Evolutionary conservation across 805 yeast species (phyloP), one percentile per base, ranked within the genome.

Genomic region (Starmera amethionina): DNA sequence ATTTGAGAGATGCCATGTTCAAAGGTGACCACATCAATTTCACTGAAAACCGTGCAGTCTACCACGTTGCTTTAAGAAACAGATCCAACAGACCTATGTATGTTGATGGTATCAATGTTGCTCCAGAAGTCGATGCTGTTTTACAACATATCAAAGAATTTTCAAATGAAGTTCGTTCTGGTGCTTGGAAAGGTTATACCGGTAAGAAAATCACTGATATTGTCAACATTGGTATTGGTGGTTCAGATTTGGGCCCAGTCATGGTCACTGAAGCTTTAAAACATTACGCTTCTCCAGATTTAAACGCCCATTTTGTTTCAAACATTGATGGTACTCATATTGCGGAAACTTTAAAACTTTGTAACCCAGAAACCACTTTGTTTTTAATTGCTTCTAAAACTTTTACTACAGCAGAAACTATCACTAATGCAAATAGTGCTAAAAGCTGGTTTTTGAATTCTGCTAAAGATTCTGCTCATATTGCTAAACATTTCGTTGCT

Each of bases 251-350:
- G 55, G 98, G 98, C 56, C 98, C 98, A 36, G 97, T 93, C 40
- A 93, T 93, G 98, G 97, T 93, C 55, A 87, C 97, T 46, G 97
- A 93, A 71, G 97, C 98, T 34, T 75, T 93, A 61, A 93, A 90
- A 73, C 82, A 85, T 51, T 93, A 90, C 66, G 67, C 82, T 45
- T 75, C 83, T 52, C 81, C 78, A 44, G 74, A 80, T 48, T 71
- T 93, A 54, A 65, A 71, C 48, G 95, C 78, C 39, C 95, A 90
- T 69, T 93, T 89, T 65, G 98, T 93, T 46, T 90, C 97, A 51
- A 93, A 93, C 77, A 90, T 93, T 59, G 98, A 93, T 62, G 98
- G 98, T 62, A 93, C 98, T 42, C 96, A 89, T 68, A 73, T 90
- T 62, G 93, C 95, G 47, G 98, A 90, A 56, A 75, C 87, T 44